Conservation (phyloP, 2,329 filamentous ascomycete species). For the Kalmusia sp. region DNA sequence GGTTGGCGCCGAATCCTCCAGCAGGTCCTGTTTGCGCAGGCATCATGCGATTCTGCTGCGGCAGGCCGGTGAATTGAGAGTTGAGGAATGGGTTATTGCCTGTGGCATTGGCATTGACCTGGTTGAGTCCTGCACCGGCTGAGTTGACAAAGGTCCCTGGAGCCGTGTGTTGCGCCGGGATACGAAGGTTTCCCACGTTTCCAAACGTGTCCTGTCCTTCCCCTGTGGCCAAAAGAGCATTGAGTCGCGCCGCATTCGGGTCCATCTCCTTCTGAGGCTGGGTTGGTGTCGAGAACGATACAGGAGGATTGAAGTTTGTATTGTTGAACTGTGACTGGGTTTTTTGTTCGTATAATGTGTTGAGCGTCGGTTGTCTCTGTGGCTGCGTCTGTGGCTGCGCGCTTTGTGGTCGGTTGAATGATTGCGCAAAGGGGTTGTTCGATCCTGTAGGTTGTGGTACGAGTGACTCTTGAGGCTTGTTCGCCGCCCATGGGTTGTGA, state of each 20-base stretch:
- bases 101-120: slow-evolving; percentile 71
- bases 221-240: slow-evolving; percentile 82
- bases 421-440: slow-evolving; percentile 92
- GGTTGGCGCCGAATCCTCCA: slow-evolving; percentile 52
- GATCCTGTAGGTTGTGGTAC: slow-evolving; percentile 90
- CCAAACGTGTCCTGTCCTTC: slow-evolving; percentile 98
- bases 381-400: slow-evolving; percentile 58
- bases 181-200: slow-evolving; percentile 94
- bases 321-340: slow-evolving; percentile 69
- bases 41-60: slow-evolving; percentile 55
- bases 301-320: slow-evolving; percentile 57
- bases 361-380: slow-evolving; percentile 71
- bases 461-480: slow-evolving; percentile 68
- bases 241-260: slow-evolving; percentile 75
- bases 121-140: slow-evolving; percentile 79
- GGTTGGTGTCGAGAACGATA: slow-evolving; percentile 52
- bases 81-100: slow-evolving; percentile 90
- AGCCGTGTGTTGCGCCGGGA: slow-evolving; percentile 94
- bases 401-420: slow-evolving; percentile 67
- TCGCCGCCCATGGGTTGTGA: slow-evolving; percentile 88
- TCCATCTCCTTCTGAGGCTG: slow-evolving; percentile 55
- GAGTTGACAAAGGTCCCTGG: slow-evolving; percentile 97
- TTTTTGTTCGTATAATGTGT: slow-evolving; percentile 83
- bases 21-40: slow-evolving; percentile 61
- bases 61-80: slow-evolving; percentile 78